These are phyloP conservation scores for Chamaecyparis obtusa DNA, from an alignment of 75 land plant genomes.

Conservation along the genomic window DNA sequence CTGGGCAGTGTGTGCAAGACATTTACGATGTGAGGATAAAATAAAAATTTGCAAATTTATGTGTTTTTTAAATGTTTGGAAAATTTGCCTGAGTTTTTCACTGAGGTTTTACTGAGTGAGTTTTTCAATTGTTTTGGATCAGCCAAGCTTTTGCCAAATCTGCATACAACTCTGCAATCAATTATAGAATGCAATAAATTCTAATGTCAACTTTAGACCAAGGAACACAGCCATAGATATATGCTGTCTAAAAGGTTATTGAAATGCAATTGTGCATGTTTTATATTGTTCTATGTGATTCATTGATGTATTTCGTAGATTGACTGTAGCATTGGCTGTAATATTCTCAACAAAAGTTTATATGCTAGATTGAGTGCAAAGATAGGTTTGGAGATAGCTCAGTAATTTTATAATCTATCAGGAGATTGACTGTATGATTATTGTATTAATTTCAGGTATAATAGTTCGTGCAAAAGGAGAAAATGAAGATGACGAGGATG, in stretches of 20 bases:
- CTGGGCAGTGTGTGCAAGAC: too few relatives aligned
- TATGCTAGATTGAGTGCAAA: background rate
- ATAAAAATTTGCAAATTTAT: too few relatives aligned
- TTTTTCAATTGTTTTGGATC: too few relatives aligned
- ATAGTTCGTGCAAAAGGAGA: conserved; percentile 10
- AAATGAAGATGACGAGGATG: conserved; percentile 20
- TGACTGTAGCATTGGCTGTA: background rate
- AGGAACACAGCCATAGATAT: background rate
- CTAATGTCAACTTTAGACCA: background rate
- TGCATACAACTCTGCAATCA: background rate
- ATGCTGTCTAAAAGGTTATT: background rate
- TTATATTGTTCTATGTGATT: background rate
- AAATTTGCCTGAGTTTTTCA: too few relatives aligned
- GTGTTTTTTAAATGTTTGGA: too few relatives aligned
- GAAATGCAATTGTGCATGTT: background rate
- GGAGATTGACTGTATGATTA: background rate
- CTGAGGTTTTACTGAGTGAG: too few relatives aligned
- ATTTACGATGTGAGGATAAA: too few relatives aligned
- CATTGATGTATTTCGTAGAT: background rate
- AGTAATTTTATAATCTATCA: background rate
- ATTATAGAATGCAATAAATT: background rate
- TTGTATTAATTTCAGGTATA: conserved; percentile 11
- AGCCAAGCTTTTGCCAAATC: too few relatives aligned
- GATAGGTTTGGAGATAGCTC: background rate
- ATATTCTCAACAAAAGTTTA: background rate